Conservation (phyloP, 1,139 yeast genomes). For the Williopsis jadinii region DNA sequence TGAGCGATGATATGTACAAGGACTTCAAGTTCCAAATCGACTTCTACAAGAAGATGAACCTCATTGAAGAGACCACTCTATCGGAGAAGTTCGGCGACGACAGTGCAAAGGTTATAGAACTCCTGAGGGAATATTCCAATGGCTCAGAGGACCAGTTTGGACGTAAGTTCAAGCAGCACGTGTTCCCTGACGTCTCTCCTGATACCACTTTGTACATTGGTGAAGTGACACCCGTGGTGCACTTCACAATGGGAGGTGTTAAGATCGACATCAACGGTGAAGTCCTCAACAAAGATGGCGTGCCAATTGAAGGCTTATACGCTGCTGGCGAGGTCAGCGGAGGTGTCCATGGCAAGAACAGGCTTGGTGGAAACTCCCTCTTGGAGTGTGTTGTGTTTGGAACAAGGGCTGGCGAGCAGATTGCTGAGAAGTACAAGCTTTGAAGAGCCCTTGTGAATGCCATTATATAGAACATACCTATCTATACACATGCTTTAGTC, state of each 20-base stretch:
- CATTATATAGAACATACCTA: too few relatives aligned
- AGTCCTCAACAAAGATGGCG: constrained; percentile 39
- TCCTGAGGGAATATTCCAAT: constrained; percentile 43
- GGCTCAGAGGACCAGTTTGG: constrained; percentile 22
- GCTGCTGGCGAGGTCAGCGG: constrained; percentile 84
- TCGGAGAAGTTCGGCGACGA: constrained; percentile 25
- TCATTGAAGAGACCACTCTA: constrained; percentile 49
- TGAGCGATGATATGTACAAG: constrained; percentile 30
- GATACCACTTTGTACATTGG: constrained; percentile 27
- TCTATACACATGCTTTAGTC: background rate
- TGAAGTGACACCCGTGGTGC: constrained; percentile 66
- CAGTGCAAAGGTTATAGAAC: constrained; percentile 35
- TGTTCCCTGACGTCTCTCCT: constrained; percentile 20
- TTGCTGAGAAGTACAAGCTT: background rate
- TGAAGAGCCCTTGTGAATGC: too few relatives aligned
- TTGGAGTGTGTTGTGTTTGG: constrained; percentile 82
- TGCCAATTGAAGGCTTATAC: constrained; percentile 51
- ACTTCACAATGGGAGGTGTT: constrained; percentile 85
- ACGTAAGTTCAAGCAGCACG: constrained; percentile 25
- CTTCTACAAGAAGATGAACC: constrained; percentile 59
- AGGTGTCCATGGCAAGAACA: constrained; percentile 73
- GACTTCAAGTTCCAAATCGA: constrained; percentile 42
- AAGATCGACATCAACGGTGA: constrained; percentile 53
- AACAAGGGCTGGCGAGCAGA: constrained; percentile 31
- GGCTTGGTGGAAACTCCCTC: constrained; percentile 72